These are phyloP conservation scores for Mortierella sp. DNA, from an alignment of 371 early-diverging fungal genomes.

Conservation along the genomic window DNA sequence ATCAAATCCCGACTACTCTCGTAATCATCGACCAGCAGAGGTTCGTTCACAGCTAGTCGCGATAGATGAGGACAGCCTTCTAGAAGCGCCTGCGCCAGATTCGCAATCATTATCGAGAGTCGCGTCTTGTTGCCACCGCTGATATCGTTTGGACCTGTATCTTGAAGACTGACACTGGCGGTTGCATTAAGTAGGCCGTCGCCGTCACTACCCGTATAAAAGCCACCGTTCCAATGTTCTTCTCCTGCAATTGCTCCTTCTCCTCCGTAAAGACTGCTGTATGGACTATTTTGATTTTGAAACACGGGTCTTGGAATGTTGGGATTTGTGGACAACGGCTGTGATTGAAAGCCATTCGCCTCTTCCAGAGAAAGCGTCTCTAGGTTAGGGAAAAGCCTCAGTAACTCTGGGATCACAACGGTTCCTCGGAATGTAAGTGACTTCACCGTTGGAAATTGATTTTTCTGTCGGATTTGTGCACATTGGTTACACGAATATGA, in stretches of 20 bases:
- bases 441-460: conserved; percentile 19
- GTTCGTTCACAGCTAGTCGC: conserved; percentile 22
- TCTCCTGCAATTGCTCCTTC: background rate
- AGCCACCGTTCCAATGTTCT: conserved; percentile 10
- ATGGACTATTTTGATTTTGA: background rate
- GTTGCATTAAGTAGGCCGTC: conserved; percentile 16
- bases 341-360: background rate
- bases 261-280: conserved; percentile 5
- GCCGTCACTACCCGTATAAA: conserved; percentile 20
- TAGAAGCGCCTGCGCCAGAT: conserved; percentile 19
- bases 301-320: background rate
- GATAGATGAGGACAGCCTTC: conserved; percentile 13
- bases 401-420: conserved; percentile 16
- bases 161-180: conserved; percentile 11
- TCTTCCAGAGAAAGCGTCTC: conserved; percentile 22
- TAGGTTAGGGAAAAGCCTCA: conserved; percentile 25
- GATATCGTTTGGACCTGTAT: background rate
- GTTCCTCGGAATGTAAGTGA: conserved; percentile 33
- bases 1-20: background rate
- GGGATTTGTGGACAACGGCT: background rate
- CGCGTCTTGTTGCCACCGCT: background rate
- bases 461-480: background rate
- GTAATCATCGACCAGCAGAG: conserved; percentile 12
- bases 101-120: conserved; percentile 15
- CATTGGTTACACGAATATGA: background rate